These are phyloP conservation scores for Aechmea fasciata DNA, from an alignment of 176 grass and related monocot species.

Conservation along the genomic window DNA sequence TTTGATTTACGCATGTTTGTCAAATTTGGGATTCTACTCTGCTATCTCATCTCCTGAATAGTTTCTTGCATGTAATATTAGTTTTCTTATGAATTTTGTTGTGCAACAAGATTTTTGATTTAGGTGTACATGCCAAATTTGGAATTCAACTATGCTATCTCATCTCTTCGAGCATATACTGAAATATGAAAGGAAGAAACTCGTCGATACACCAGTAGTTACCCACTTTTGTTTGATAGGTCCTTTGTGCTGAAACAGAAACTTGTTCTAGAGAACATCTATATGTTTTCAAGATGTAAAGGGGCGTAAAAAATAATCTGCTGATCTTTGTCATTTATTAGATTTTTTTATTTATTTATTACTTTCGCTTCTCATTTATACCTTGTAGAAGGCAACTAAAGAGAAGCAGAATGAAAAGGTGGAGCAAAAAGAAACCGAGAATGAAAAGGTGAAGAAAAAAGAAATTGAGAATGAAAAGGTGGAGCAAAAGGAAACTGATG, in stretches of 20 bases:
- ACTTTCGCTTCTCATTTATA: background rate
- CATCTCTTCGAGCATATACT: background rate
- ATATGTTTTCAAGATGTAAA: background rate
- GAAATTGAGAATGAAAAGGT: background rate
- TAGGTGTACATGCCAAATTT: background rate
- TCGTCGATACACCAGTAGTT: too few species aligned
- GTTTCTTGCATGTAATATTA: background rate
- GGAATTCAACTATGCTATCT: background rate
- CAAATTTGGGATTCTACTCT: background rate
- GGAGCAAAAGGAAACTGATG: background rate
- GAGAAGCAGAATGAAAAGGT: background rate
- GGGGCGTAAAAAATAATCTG: background rate
- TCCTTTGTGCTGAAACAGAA: background rate
- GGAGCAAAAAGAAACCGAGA: background rate
- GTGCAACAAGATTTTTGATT: background rate
- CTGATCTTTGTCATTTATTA: background rate
- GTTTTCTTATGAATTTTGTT: background rate
- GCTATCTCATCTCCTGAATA: background rate
- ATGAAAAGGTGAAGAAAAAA: background rate
- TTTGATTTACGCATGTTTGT: background rate
- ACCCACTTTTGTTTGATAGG: too few species aligned
- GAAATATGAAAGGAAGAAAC: too few species aligned
- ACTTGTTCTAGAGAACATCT: background rate
- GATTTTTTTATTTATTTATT: background rate
- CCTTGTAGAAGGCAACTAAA: background rate